Evolutionary conservation across 169 alveolate genomes (phyloP), one percentile per base, ranked within the genome.

Genomic region (Eimeria necatrix): DNA sequence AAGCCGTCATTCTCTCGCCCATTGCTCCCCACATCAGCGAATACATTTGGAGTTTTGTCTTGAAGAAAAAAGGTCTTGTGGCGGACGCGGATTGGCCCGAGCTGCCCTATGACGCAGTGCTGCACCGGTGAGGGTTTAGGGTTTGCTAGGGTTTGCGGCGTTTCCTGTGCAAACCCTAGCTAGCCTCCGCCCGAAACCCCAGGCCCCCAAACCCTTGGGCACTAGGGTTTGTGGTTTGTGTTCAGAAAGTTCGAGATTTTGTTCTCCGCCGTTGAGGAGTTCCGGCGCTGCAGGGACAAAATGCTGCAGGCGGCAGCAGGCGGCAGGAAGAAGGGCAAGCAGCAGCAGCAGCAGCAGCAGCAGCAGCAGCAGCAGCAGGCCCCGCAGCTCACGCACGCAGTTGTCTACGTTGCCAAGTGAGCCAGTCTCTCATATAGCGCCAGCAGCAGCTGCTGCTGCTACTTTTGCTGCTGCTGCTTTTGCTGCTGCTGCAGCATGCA

Each of bases 21-120:
- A 97, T 98, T 32, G 97, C 98, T 4, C 99, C 99, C 20, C 99
- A 98, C 94, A 97, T 97, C 49, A 97, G 98, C 86, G 99, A 98
- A 93, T 97, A 98, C 91, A 97, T 98, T 48, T 98, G 99, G 99
- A 94, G 97, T 12, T 88, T 91, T 85, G 95, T 98, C 48, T 96
- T 98, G 71, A 96, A 97, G 60, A 94, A 97, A 94, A 96, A 96
- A 59, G 93, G 81, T 4, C 95, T 96, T 16, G 87, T 97, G 56
- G 97, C 97, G 4, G 89, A 95, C 20, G 97, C 96, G 49, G 92
- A 92, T 71, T 98, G 99, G 99, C 99, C 99, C 0, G 48, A 89
- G 5, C 76, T 95, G 53, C 84, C 97, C 3, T 95, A 96, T 74
- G 97, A 96, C 94, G 95, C 97, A 8, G 95, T 97, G 52, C 97